phyloP scores from a whole-genome alignment of 2,329 filamentous ascomycete species.

The Penicillium sp. region DNA sequence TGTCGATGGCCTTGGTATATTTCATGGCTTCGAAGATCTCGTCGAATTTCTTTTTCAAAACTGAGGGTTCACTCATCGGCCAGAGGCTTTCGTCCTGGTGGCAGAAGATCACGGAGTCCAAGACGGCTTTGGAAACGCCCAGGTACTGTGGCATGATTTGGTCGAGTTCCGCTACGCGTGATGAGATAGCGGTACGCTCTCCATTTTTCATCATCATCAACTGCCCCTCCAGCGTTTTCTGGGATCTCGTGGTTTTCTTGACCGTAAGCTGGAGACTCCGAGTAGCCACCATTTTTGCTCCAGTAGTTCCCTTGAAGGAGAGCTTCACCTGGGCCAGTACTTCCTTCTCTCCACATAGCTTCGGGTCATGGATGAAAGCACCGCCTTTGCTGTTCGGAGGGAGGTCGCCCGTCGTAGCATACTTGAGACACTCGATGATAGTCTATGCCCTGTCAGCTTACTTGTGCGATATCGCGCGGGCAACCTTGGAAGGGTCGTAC shows the following conservation, averaged over 20 bases:
- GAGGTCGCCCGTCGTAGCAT: conserved; percentile 90
- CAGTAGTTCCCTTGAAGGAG: conserved; percentile 75
- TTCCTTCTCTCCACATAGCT: conserved; percentile 78
- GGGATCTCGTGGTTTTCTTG: conserved; percentile 71
- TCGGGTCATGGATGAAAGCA: conserved; percentile 97
- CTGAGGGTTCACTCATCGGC: conserved; percentile 85
- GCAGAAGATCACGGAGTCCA: conserved; percentile 96
- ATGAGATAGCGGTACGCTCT: conserved; percentile 74
- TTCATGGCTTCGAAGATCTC: conserved; percentile 97
- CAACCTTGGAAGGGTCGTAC: conserved; percentile 36
- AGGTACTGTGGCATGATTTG: conserved; percentile 79
- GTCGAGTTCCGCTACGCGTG: conserved; percentile 76
- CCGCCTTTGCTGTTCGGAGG: conserved; percentile 86
- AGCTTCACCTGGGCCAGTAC: conserved; percentile 89
- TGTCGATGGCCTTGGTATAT: conserved; percentile 96
- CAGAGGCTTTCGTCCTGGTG: conserved; percentile 97
- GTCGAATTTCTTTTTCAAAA: conserved; percentile 90
- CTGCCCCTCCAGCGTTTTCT: conserved; percentile 82
- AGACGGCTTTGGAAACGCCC: conserved; percentile 82
- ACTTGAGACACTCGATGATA: conserved; percentile 98
- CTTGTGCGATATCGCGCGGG: not conserved
- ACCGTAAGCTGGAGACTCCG: conserved; percentile 81
- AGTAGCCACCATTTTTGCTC: conserved; percentile 75
- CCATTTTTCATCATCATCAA: conserved; percentile 74
- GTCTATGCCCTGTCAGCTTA: conserved; percentile 51